Percentiles rank a stretch among this genome's conserved stretches.
Conservation (phyloP, 371 early-diverging fungal species). For the Syncephalastrum monosporum region DNA sequence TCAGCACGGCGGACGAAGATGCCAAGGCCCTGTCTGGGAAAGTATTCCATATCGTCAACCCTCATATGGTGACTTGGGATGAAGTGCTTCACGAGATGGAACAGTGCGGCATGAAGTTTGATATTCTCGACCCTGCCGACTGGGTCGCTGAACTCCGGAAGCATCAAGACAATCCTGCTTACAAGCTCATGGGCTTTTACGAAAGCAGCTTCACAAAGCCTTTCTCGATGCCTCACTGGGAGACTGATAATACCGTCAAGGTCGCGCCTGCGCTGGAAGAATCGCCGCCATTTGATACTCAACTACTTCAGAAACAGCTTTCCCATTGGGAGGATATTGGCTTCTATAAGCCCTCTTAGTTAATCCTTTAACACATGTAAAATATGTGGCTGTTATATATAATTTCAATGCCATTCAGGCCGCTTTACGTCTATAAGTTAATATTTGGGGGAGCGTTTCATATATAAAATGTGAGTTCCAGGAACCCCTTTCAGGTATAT, state of each 20-base stretch:
- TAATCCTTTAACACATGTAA: too few relatives aligned
- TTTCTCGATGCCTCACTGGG: slow-evolving; percentile 7
- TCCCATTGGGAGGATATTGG: slow-evolving; percentile 9
- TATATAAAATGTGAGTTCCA: too few relatives aligned
- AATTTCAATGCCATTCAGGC: too few relatives aligned
- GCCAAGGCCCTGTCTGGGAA: slow-evolving; percentile 3
- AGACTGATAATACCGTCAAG: slow-evolving; percentile 6
- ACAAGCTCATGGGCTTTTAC: slow-evolving; percentile 30
- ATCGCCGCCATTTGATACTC: slow-evolving; percentile 8
- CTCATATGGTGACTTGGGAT: slow-evolving; percentile 20
- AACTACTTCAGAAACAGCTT: slow-evolving; percentile 12
- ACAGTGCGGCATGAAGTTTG: slow-evolving; percentile 27
- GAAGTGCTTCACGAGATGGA: slow-evolving; percentile 24
- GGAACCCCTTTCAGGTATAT: too few relatives aligned
- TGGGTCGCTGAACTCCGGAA: slow-evolving; percentile 29
- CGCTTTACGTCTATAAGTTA: too few relatives aligned
- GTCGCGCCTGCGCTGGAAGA: slow-evolving; percentile 4
- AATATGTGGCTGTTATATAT: too few relatives aligned
- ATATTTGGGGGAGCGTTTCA: too few relatives aligned
- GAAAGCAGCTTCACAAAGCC: slow-evolving; percentile 3
- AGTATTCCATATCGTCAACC: slow-evolving; percentile 41
- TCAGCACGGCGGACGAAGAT: slow-evolving; percentile 14
- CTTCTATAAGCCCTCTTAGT: slow-evolving; percentile 3
- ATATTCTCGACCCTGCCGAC: slow-evolving; percentile 18
- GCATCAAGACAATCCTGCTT: slow-evolving; percentile 36